phyloP scores from a whole-genome alignment of 495 filamentous ascomycete species.

The Aspergillus mulundensis region DNA sequence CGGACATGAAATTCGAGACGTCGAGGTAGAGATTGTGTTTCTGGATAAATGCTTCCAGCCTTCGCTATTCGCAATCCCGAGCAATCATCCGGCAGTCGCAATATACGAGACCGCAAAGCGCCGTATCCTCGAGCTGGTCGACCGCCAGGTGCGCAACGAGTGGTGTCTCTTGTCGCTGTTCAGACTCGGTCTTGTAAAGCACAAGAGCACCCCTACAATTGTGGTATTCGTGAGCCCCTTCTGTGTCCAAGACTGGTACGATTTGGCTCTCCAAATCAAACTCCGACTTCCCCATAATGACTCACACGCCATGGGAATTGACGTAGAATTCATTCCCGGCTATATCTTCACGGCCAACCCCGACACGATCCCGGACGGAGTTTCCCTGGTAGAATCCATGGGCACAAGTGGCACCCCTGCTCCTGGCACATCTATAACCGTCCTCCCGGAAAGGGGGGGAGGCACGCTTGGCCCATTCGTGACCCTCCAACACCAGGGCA shows the following conservation, averaged over 20 bases:
- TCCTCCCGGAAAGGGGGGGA: not conserved
- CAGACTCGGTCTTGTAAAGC: not conserved
- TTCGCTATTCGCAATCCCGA: too few species aligned
- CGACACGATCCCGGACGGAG: too few species aligned
- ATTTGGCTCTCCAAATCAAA: not conserved
- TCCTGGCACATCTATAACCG: not conserved
- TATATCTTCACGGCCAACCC: too few species aligned
- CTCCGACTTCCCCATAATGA: not conserved
- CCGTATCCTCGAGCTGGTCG: too few species aligned
- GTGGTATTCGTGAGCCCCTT: constrained; percentile 2
- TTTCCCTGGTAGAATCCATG: too few species aligned
- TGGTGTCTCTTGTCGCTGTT: not conserved
- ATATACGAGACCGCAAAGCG: too few species aligned
- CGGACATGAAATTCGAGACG: too few species aligned
- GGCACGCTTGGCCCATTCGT: constrained; percentile 6
- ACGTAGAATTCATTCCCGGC: too few species aligned
- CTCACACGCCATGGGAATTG: too few species aligned
- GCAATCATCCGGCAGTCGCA: too few species aligned
- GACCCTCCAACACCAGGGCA: not conserved
- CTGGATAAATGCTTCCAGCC: too few species aligned
- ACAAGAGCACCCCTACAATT: not conserved
- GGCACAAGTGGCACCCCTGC: not conserved
- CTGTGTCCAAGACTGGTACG: not conserved
- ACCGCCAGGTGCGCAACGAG: not conserved
- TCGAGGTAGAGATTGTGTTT: too few species aligned